These are phyloP conservation scores for Aplosporella prunicola DNA, from an alignment of 2,329 filamentous ascomycete species.

Conservation along the genomic window DNA sequence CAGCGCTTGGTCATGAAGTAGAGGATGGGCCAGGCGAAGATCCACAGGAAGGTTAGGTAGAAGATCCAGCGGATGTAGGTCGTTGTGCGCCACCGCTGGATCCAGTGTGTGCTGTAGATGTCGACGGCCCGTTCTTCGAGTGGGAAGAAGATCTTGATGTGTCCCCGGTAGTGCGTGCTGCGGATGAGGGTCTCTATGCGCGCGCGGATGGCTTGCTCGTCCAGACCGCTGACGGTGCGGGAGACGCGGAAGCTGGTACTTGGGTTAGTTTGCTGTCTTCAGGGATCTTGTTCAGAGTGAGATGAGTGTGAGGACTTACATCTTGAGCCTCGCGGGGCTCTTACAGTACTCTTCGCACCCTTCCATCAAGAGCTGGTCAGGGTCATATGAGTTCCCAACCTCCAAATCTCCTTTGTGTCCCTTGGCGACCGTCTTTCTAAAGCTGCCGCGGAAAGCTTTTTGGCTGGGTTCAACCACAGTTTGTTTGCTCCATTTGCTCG, in stretches of 20 bases:
- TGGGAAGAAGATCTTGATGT: slow-evolving; percentile 50
- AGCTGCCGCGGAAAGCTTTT: slow-evolving; percentile 55
- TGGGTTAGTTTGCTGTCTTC: not conserved
- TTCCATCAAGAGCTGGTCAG: slow-evolving; percentile 39
- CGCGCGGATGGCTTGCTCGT: slow-evolving; percentile 44
- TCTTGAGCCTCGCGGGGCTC: slow-evolving; percentile 48
- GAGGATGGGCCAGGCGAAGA: slow-evolving; percentile 62
- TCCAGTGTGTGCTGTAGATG: slow-evolving; percentile 52
- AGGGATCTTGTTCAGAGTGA: too few species aligned
- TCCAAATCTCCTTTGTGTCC: slow-evolving; percentile 37
- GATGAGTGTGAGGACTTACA: slow-evolving; percentile 10
- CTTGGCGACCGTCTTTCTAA: slow-evolving; percentile 44
- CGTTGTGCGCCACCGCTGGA: slow-evolving; percentile 57
- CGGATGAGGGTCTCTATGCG: slow-evolving; percentile 50
- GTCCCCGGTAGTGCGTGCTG: slow-evolving; percentile 58
- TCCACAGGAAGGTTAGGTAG: slow-evolving; percentile 56
- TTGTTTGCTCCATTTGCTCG: slow-evolving; percentile 7
- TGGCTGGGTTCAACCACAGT: slow-evolving; percentile 48
- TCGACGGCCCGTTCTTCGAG: slow-evolving; percentile 48
- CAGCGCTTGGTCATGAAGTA: slow-evolving; percentile 59
- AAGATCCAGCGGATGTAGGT: slow-evolving; percentile 56
- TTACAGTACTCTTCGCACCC: slow-evolving; percentile 64
- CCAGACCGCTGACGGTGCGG: slow-evolving; percentile 49
- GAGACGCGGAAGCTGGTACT: slow-evolving; percentile 28
- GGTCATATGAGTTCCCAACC: slow-evolving; percentile 29